phyloP scores from a whole-genome alignment of 345 rosid genomes.

The Euphorbia pulcherrima region DNA sequence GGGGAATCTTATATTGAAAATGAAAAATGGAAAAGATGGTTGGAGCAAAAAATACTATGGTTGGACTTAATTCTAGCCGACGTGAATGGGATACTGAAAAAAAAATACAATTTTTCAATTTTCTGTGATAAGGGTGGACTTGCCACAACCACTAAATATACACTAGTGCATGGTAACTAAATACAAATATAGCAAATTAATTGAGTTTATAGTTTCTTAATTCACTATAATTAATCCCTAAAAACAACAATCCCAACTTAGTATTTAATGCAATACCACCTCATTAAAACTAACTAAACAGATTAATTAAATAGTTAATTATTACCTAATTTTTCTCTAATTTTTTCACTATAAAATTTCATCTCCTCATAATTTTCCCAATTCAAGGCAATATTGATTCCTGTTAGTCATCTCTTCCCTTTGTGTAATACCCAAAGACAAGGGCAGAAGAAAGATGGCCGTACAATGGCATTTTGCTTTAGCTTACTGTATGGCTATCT shows the following conservation, averaged over 20 bases:
- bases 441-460: constrained; percentile 14
- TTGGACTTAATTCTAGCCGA: too few species aligned
- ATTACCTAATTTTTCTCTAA: background rate
- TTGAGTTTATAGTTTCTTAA: background rate
- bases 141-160: too few species aligned
- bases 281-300: background rate
- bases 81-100: too few species aligned
- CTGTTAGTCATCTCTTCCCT: background rate
- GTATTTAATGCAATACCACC: background rate
- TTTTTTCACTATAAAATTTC: background rate
- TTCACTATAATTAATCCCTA: background rate
- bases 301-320: background rate
- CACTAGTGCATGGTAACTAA: too few species aligned
- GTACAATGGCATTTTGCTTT: constrained; percentile 4
- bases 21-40: too few species aligned
- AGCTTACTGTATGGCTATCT: constrained; percentile 12
- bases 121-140: too few species aligned
- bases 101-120: too few species aligned
- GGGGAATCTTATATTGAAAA: too few species aligned
- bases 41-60: too few species aligned
- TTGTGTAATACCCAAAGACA: background rate
- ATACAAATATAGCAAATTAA: background rate
- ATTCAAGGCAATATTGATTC: background rate
- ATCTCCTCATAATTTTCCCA: background rate
- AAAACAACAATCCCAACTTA: background rate